Evolutionary conservation across 2,329 filamentous ascomycete species (phyloP).

Genomic region (Aspergillus sergii): DNA sequence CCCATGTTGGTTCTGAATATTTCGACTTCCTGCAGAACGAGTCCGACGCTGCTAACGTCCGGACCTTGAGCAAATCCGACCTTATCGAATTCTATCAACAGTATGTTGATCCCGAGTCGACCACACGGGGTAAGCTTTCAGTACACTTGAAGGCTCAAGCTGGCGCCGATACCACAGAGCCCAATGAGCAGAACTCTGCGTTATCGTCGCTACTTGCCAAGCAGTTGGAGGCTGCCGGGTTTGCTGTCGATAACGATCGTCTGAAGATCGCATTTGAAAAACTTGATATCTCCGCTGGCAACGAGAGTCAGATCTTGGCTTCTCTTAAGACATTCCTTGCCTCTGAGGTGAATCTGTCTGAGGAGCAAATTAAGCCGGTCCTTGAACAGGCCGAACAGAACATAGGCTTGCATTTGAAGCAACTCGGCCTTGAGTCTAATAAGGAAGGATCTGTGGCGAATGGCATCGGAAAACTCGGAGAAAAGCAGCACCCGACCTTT

Average conservation of each 20-base stretch:
- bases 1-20: conserved; percentile 79
- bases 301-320: conserved; percentile 54
- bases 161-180: conserved; percentile 43
- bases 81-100: conserved; percentile 77
- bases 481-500: conserved; percentile 52
- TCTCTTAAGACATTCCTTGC: conserved; percentile 56
- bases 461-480: conserved; percentile 29
- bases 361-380: conserved; percentile 53
- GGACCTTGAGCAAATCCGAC: conserved; percentile 74
- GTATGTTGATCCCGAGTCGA: conserved; percentile 74
- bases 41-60: conserved; percentile 74
- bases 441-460: conserved; percentile 19
- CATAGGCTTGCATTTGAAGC: conserved; percentile 48
- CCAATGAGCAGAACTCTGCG: conserved; percentile 49
- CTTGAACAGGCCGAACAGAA: conserved; percentile 54
- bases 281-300: conserved; percentile 48
- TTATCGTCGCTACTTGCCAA: conserved; percentile 48
- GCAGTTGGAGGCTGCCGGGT: conserved; percentile 51
- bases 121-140: conserved; percentile 75
- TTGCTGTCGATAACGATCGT: conserved; percentile 45
- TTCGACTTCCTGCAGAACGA: conserved; percentile 88
- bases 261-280: conserved; percentile 49
- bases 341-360: conserved; percentile 51
- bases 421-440: conserved; percentile 45
- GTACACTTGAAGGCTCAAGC: conserved; percentile 81